Conservation (phyloP, 345 rosid genomes). For the Eucalyptus dawsonii region DNA sequence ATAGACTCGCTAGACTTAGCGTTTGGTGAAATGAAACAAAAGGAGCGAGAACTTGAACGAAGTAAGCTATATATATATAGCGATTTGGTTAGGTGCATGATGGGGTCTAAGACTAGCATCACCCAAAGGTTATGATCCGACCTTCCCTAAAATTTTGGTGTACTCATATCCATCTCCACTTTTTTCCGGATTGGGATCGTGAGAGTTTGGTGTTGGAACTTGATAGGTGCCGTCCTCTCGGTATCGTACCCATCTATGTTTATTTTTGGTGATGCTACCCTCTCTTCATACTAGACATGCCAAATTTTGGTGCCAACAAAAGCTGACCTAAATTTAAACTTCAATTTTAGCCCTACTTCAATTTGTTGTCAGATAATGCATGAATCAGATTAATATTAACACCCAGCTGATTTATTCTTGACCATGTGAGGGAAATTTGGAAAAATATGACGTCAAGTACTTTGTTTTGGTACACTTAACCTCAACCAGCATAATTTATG, state of each 20-base stretch:
- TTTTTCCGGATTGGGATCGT: background rate
- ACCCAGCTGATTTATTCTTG: background rate
- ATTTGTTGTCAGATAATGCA: background rate
- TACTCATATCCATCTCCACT: background rate
- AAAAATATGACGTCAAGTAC: background rate
- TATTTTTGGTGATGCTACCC: background rate
- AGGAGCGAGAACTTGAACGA: background rate
- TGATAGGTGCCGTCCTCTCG: background rate
- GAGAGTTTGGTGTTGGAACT: background rate
- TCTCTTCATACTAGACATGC: background rate
- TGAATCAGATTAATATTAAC: background rate
- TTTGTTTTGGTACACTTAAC: background rate
- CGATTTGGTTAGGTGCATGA: background rate
- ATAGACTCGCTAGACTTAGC: background rate
- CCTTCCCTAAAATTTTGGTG: background rate
- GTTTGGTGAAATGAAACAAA: background rate
- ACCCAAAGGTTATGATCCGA: background rate
- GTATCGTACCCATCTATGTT: background rate
- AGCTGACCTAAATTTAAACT: background rate
- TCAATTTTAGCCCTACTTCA: background rate
- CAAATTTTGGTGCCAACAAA: background rate
- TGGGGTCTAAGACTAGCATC: background rate
- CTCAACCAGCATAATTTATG: background rate
- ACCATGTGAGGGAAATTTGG: background rate
- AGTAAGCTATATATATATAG: background rate